Percentiles rank a stretch among this genome's conserved stretches.
phyloP scores from a whole-genome alignment of 768 basidiomycete genomes.

The Cystobasidium tubakii region DNA sequence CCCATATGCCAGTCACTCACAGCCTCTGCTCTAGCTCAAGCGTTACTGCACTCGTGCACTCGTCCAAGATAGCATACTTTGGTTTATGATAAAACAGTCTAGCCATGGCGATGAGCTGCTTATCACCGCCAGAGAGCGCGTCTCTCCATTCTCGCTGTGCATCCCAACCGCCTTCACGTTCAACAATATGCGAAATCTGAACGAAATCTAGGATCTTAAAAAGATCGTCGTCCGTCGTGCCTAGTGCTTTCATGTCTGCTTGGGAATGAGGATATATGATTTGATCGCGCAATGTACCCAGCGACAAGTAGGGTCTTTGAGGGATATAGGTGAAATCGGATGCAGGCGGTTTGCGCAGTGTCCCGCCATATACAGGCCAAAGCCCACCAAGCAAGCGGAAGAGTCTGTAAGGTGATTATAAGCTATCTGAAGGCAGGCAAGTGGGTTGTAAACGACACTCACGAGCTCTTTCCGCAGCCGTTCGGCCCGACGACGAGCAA shows the following conservation, averaged over 20 bases:
- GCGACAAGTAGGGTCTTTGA: conserved; percentile 87
- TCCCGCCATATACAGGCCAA: conserved; percentile 82
- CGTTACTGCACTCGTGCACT: conserved; percentile 90
- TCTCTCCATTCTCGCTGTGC: conserved; percentile 86
- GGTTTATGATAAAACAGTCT: conserved; percentile 90
- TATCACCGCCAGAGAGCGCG: conserved; percentile 85
- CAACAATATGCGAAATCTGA: conserved; percentile 77
- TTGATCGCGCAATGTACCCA: conserved; percentile 90
- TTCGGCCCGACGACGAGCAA: conserved; percentile 91
- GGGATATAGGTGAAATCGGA: conserved; percentile 89
- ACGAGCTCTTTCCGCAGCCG: conserved; percentile 54
- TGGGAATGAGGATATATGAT: conserved; percentile 86
- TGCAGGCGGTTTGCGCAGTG: conserved; percentile 80
- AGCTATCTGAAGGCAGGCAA: not conserved
- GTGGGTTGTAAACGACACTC: not conserved
- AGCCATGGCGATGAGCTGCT: conserved; percentile 96
- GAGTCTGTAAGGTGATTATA: conserved; percentile 71
- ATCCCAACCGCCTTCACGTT: conserved; percentile 96
- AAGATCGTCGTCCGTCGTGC: conserved; percentile 69
- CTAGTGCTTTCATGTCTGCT: conserved; percentile 71
- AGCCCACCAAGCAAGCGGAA: conserved; percentile 94
- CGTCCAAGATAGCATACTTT: conserved; percentile 95
- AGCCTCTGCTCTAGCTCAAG: conserved; percentile 85
- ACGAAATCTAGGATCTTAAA: conserved; percentile 66
- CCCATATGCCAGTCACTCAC: conserved; percentile 54